A percentile compares a stretch with the other conserved stretches of the same genome.
These are phyloP conservation scores for Colletotrichum navitas DNA, from an alignment of 2,329 filamentous ascomycete genomes.

Conservation along the genomic window DNA sequence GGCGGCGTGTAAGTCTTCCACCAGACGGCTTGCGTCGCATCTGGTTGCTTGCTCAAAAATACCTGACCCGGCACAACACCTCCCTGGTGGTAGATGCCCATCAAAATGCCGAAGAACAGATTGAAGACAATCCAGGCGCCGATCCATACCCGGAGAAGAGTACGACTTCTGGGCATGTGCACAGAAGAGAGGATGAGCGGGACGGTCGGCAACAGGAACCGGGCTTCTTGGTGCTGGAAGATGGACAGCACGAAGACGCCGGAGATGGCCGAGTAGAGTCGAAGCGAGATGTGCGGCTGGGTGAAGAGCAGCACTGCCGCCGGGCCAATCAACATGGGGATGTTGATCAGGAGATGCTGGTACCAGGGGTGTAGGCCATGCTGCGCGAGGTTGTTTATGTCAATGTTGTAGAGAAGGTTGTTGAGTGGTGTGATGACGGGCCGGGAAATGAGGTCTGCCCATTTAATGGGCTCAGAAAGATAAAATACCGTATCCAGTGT, in stretches of 20 bases:
- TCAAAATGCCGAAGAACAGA: constrained; percentile 73
- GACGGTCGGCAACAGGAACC: constrained; percentile 81
- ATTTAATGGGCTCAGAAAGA: constrained; percentile 70
- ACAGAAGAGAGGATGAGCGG: constrained; percentile 83
- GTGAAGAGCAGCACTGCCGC: constrained; percentile 72
- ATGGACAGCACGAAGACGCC: constrained; percentile 78
- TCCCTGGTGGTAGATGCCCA: constrained; percentile 87
- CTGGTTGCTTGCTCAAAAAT: constrained; percentile 77
- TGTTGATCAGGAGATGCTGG: constrained; percentile 79
- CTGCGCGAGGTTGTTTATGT: constrained; percentile 76
- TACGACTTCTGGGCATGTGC: constrained; percentile 70
- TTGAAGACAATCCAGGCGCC: constrained; percentile 79
- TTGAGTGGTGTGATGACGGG: constrained; percentile 84
- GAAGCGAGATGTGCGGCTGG: constrained; percentile 68
- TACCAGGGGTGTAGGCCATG: constrained; percentile 86
- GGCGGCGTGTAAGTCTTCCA: constrained; percentile 90
- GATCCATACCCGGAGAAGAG: constrained; percentile 66
- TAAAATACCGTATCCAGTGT: constrained; percentile 91
- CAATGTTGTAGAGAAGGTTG: constrained; percentile 81
- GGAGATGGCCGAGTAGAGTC: constrained; percentile 80
- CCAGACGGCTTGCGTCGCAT: constrained; percentile 79
- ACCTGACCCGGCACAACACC: constrained; percentile 82
- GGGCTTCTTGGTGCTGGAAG: constrained; percentile 84
- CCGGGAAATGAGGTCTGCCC: constrained; percentile 71
- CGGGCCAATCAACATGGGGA: constrained; percentile 80